phyloP scores from a whole-genome alignment of 2,329 filamentous ascomycete genomes.

The Monilinia fructigena region DNA sequence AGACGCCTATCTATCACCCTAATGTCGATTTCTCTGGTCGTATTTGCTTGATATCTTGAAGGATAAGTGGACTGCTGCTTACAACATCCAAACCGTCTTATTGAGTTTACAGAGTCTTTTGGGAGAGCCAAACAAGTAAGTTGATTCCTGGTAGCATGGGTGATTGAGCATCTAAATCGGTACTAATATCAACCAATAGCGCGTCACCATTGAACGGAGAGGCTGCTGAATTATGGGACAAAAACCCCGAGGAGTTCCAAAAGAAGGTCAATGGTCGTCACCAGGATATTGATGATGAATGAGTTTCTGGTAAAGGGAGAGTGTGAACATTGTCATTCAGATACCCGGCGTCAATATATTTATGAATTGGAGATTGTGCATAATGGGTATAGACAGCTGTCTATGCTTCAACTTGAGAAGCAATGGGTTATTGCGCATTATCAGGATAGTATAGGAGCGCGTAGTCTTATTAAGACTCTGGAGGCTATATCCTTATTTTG shows the following conservation, averaged over 20 bases:
- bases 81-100: conserved; percentile 92
- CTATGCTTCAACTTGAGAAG: background rate
- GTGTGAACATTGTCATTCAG: conserved; percentile 14
- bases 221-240: conserved; percentile 94
- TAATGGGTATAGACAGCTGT: conserved; percentile 3
- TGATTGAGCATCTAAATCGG: background rate
- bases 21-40: conserved; percentile 97
- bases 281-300: conserved; percentile 62
- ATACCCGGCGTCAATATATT: conserved; percentile 21
- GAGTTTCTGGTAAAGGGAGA: conserved; percentile 2
- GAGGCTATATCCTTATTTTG: conserved; percentile 14
- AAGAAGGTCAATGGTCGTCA: conserved; percentile 64
- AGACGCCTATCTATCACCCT: conserved; percentile 98
- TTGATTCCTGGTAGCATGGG: background rate
- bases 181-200: conserved; percentile 49
- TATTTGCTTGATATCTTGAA: conserved; percentile 97
- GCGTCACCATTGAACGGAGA: conserved; percentile 93
- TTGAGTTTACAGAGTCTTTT: conserved; percentile 92
- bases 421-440: conserved; percentile 7
- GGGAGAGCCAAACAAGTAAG: conserved; percentile 97
- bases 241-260: conserved; percentile 83
- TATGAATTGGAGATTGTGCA: conserved; percentile 20
- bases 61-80: conserved; percentile 98
- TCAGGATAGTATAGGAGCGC: conserved; percentile 16
- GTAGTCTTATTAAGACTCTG: background rate